Percentiles rank a stretch among this genome's conserved stretches.
phyloP scores from a whole-genome alignment of 306 rosid species.

The Echinosophora koreensis region DNA sequence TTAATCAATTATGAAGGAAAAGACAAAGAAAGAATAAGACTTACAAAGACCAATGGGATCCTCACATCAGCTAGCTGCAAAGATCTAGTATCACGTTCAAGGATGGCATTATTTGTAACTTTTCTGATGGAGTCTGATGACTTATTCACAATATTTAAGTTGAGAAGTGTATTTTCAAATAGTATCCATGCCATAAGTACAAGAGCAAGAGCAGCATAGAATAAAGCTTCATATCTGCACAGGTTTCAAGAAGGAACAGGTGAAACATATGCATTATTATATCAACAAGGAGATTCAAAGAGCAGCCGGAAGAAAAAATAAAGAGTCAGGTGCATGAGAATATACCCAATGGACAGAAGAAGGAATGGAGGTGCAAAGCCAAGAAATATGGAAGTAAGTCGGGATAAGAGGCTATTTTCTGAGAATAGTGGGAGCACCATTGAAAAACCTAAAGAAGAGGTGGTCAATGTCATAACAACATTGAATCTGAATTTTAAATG shows the following conservation, averaged over 20 bases:
- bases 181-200: conserved; percentile 93
- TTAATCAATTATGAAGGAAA: conserved; percentile 31
- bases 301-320: conserved; percentile 16
- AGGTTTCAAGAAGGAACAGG: conserved; percentile 37
- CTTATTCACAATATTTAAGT: conserved; percentile 58
- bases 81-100: conserved; percentile 64
- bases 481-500: conserved; percentile 38
- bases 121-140: conserved; percentile 53
- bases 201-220: conserved; percentile 82
- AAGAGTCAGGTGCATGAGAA: conserved; percentile 25
- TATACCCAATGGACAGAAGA: conserved; percentile 92
- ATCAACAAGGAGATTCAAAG: conserved; percentile 25
- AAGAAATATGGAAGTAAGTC: conserved; percentile 86
- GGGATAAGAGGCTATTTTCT: conserved; percentile 73
- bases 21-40: conserved; percentile 48
- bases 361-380: conserved; percentile 94
- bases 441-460: conserved; percentile 70
- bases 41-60: conserved; percentile 81
- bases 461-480: conserved; percentile 38
- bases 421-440: conserved; percentile 85
- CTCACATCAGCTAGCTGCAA: conserved; percentile 85
- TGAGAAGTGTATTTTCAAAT: conserved; percentile 80
- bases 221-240: conserved; percentile 89
- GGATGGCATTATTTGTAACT: conserved; percentile 50
- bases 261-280: background rate